These are phyloP conservation scores for Debaryomyces fabryi DNA, from an alignment of 1,139 yeast species.

Conservation along the genomic window DNA sequence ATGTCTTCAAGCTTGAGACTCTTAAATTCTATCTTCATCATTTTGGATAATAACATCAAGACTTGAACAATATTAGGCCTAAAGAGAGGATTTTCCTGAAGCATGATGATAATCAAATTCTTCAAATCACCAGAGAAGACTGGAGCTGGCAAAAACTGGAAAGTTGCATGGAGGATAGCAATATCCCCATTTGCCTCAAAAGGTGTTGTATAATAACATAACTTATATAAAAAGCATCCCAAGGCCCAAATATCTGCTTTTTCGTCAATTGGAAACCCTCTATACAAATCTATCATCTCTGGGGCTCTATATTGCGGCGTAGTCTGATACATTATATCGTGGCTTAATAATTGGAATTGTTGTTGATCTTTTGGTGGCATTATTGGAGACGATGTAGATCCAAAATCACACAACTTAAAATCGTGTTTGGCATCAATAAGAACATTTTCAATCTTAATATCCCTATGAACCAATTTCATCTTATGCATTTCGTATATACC, in stretches of 20 bases:
- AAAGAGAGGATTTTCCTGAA: conserved; percentile 75
- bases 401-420: conserved; percentile 77
- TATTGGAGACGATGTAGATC: conserved; percentile 64
- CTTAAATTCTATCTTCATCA: conserved; percentile 34
- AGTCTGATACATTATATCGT: conserved; percentile 73
- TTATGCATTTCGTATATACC: conserved; percentile 78
- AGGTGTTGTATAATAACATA: conserved; percentile 81
- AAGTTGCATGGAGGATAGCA: conserved; percentile 70
- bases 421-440: conserved; percentile 56
- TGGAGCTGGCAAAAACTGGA: conserved; percentile 60
- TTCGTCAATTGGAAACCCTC: conserved; percentile 70
- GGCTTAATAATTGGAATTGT: conserved; percentile 60
- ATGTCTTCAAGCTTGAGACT: conserved; percentile 38
- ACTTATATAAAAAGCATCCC: conserved; percentile 74
- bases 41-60: conserved; percentile 37
- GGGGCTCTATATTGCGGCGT: conserved; percentile 85
- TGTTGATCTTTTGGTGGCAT: conserved; percentile 67
- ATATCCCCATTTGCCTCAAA: conserved; percentile 75
- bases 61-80: conserved; percentile 88
- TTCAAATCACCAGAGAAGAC: conserved; percentile 62
- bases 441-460: conserved; percentile 79
- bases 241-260: conserved; percentile 85
- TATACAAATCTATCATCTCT: conserved; percentile 75
- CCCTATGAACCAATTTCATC: conserved; percentile 65
- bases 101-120: conserved; percentile 75